Base-by-base conservation (phyloP, 768 basidiomycete species). In the Suillus subluteus region DNA sequence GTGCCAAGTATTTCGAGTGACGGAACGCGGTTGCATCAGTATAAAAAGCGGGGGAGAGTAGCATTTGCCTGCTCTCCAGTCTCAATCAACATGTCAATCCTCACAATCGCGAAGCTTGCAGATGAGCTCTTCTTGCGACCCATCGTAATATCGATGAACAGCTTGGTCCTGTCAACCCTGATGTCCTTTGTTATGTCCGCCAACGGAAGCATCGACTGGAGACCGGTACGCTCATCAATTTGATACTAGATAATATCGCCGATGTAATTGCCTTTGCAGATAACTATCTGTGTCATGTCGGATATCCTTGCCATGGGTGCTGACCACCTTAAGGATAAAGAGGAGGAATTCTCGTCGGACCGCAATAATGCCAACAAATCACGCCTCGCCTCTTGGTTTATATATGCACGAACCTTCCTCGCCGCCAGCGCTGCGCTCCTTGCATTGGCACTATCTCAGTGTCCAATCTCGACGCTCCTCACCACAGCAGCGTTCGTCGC, bases 81-180 rank as follows among this genome's bases (percentile, higher is more conserved):
- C 30, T 18, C 30, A 4, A 54, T 11, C 12, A 18, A 16, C 8
- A 54, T 54, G 52, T 30, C 52, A 30, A 30, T 18, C 8, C 52
- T 54, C 52, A 54, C 52, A 30, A 30, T 30, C 8, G 4, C 15
- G 16, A 54, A 30, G 52, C 52, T 54, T 30, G 52, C 9, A 54
- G 52, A 54, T 18, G 52, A 54, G 16, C 26, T 54, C 52, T 54
- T 54, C 52, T 13, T 54, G 52, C 52, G 26, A 54, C 52, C 52
- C 52, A 54, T 54, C 16, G 26, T 54, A 18, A 54, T 54, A 32
- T 54, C 52, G 30, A 30, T 54, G 52, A 54, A 54, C 30, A 54
- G 52, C 30, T 30, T 54, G 16, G 26, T 2, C 26, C 26, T 26
- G 26, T 26, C 26, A 26, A 26, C 26, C 26, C 26, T 26, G 26